Base-by-base conservation (phyloP, 495 filamentous ascomycete genomes). In the Xylaria palmicola region DNA sequence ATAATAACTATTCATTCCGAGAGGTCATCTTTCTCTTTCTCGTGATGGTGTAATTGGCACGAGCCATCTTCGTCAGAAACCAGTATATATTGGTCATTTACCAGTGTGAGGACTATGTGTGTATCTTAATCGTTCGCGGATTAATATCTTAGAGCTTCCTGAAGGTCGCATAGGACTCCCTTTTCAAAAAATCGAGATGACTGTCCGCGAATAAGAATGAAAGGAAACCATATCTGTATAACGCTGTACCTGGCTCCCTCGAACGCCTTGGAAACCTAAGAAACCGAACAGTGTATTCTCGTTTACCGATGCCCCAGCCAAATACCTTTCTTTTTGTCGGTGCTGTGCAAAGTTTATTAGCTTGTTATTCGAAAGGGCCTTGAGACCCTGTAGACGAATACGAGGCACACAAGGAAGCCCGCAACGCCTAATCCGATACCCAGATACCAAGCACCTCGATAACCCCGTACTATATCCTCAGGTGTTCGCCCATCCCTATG, bases 361-460 rank as follows among this genome's bases (percentile, higher is more conserved):
- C 7, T 8, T 52, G 26, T 26, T n/a, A 30, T 29, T 34, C 29
- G 57, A 27, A 27, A 27, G 22, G 29, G 20, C 39, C 58, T 69
- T 20, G 69, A 71, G 36, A 71, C 67, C 41, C 65, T 63, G 49
- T 63, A 71, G 15, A 60, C 62, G 49, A 71, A 71, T 9, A 66
- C 40, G 41, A 47, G 54, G 27, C 69, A 67, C 12, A 65, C 27
- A 6, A 67, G 52, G 22, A 71, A 61, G 12, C 69, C 69, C 29
- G 66, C 48, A 41, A 62, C 55, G 20, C 66, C 66, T 48, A 71
- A 36, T 0, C 64, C 62, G 32, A 71, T 67, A 17, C 66, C 69
- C 15, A 71, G 48, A 48, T 74, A 79, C 66, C 67, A 68, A 56
- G 74, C 75, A 47, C 72, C 71, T 50, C 75, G 67, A 47, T 77